Percentiles rank a stretch among this genome's conserved stretches.
Evolutionary conservation across 2,329 filamentous ascomycete species (phyloP).

Genomic region (Beauveria bassiana): DNA sequence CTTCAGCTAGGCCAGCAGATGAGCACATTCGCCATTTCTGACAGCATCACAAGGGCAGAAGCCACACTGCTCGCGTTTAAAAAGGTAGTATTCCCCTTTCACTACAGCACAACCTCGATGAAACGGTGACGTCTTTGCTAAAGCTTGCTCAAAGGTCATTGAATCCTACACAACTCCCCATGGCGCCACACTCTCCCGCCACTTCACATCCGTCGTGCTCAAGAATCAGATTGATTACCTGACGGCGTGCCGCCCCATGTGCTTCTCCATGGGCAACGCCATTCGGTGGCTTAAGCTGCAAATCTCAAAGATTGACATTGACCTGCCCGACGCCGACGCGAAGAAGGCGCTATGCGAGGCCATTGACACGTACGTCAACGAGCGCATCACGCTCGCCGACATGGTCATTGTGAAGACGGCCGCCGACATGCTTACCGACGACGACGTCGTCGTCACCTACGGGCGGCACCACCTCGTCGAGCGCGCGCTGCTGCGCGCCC

Average conservation of each 20-base stretch:
- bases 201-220: slow-evolving; percentile 84
- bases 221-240: slow-evolving; percentile 95
- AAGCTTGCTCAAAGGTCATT: slow-evolving; percentile 56
- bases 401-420: slow-evolving; percentile 75
- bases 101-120: too few species aligned
- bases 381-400: slow-evolving; percentile 82
- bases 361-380: slow-evolving; percentile 85
- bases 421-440: slow-evolving; percentile 65
- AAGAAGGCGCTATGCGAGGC: slow-evolving; percentile 70
- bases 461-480: slow-evolving; percentile 82
- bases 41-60: slow-evolving; percentile 81
- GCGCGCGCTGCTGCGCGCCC: slow-evolving; percentile 68
- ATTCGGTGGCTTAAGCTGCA: slow-evolving; percentile 91
- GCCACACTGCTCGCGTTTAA: slow-evolving; percentile 87
- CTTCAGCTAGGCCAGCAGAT: slow-evolving; percentile 84
- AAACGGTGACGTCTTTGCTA: too few species aligned
- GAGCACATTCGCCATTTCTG: slow-evolving; percentile 78
- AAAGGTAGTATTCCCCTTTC: slow-evolving; percentile 42
- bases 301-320: slow-evolving; percentile 84
- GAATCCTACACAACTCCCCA: slow-evolving; percentile 85
- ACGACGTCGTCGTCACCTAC: slow-evolving; percentile 79
- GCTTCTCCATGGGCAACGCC: slow-evolving; percentile 93
- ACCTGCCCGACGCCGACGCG: slow-evolving; percentile 71
- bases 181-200: slow-evolving; percentile 76
- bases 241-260: slow-evolving; percentile 88